Evolutionary conservation across 352 stramenopile genomes (phyloP).

Genomic region (Phytophthora podocarpi): DNA sequence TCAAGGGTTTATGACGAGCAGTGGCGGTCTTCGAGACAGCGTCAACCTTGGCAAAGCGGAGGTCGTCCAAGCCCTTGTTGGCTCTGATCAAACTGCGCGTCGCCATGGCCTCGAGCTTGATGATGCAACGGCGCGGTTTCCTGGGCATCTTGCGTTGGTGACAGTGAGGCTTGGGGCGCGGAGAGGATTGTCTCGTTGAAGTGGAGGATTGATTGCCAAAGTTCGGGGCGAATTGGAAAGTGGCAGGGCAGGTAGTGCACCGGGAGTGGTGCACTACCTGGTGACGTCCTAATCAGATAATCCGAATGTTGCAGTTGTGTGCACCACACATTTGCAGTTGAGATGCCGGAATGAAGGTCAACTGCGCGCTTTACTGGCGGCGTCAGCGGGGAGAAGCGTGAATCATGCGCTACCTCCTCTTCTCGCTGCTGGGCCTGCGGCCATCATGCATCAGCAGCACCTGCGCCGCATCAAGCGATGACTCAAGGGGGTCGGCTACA

Average conservation of each 20-base stretch:
- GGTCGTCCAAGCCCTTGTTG: not conserved
- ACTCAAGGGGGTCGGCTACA: too few relatives aligned
- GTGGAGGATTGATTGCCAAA: not conserved
- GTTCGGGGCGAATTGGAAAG: slow-evolving; percentile 8
- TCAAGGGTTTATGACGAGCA: not conserved
- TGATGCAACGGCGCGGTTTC: slow-evolving; percentile 1
- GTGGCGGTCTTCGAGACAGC: not conserved
- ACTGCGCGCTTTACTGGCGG: too few relatives aligned
- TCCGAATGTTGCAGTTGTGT: slow-evolving; percentile 1
- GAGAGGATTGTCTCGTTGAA: too few relatives aligned
- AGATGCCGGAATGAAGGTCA: slow-evolving; percentile 11
- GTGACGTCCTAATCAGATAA: slow-evolving; percentile 1
- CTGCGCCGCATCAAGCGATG: too few relatives aligned
- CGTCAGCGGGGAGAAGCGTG: too few relatives aligned
- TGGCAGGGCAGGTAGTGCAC: not conserved
- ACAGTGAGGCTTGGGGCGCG: too few relatives aligned
- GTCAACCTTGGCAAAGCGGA: too few relatives aligned
- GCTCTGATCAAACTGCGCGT: not conserved
- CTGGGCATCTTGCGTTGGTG: slow-evolving; percentile 18
- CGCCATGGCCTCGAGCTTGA: not conserved
- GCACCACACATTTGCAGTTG: not conserved
- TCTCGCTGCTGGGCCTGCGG: too few relatives aligned
- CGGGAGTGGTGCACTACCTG: not conserved
- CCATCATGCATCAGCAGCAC: too few relatives aligned
- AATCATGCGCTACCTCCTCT: too few relatives aligned